Conservation (phyloP, 2,329 filamentous ascomycete genomes). For the Kalaharituber pfeilii region DNA sequence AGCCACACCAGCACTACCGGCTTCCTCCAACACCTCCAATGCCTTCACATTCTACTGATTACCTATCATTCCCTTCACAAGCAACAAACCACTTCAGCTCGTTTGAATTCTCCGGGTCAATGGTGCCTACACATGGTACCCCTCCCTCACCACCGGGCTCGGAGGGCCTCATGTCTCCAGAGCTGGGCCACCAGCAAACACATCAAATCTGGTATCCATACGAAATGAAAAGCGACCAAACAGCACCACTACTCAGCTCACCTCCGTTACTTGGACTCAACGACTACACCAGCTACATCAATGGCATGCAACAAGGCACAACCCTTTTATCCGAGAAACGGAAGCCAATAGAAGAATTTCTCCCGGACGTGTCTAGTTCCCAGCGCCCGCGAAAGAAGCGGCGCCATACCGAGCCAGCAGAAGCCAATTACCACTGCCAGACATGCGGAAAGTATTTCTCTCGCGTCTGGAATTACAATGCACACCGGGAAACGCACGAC, state of each 20-base stretch:
- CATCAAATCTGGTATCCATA: background rate
- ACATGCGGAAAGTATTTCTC: slow-evolving; percentile 66
- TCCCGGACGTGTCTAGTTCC: background rate
- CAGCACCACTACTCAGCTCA: background rate
- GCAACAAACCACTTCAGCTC: background rate
- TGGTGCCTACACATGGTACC: slow-evolving; percentile 1
- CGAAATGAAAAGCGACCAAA: background rate
- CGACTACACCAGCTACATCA: background rate
- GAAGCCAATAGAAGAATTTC: background rate
- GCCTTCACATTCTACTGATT: background rate
- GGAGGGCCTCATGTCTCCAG: slow-evolving; percentile 19
- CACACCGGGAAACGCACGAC: slow-evolving; percentile 72
- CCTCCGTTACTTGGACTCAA: background rate
- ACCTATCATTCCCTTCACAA: too few species aligned
- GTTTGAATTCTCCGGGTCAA: background rate
- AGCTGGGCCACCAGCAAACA: slow-evolving; percentile 12
- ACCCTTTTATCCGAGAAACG: background rate
- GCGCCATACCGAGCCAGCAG: slow-evolving; percentile 43
- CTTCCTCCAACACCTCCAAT: background rate
- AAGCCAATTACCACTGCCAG: slow-evolving; percentile 55
- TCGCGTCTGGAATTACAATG: slow-evolving; percentile 70
- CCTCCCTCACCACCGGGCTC: slow-evolving; percentile 17
- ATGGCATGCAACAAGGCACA: background rate
- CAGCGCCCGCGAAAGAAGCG: slow-evolving; percentile 15
- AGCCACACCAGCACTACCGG: slow-evolving; percentile 8